Evolutionary conservation across 176 grass and related monocot genomes (phyloP).

Genomic region (Poa annua): DNA sequence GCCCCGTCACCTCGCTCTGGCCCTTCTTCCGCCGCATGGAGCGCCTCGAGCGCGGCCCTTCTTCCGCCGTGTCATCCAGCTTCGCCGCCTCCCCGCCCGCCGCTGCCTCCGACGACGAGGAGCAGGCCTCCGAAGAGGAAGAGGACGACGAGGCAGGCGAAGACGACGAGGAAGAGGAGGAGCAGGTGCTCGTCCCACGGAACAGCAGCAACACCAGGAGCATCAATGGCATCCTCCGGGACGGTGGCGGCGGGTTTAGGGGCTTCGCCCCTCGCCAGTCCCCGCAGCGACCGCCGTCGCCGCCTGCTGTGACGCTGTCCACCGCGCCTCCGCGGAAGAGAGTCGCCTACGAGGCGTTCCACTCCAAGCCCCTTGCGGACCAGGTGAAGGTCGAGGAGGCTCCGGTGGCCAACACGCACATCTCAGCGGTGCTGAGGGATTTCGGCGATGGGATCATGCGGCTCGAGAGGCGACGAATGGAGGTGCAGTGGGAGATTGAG

Average conservation of each 20-base stretch:
- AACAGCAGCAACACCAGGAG: conserved; percentile 67
- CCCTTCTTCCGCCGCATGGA: conserved; percentile 86
- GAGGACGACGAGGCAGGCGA: conserved; percentile 41
- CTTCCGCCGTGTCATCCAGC: conserved; percentile 13
- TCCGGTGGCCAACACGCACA: conserved; percentile 12
- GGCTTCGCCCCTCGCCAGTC: conserved; percentile 42
- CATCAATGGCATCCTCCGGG: conserved; percentile 77
- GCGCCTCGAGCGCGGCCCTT: conserved; percentile 75
- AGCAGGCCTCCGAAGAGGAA: conserved; percentile 40
- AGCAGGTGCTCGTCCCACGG: conserved; percentile 42
- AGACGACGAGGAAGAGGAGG: conserved; percentile 49
- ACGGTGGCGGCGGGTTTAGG: conserved; percentile 30
- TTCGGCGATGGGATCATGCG: conserved; percentile 66
- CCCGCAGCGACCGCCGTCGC: conserved; percentile 13
- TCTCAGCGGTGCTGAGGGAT: conserved; percentile 58
- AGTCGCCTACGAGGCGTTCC: conserved; percentile 51
- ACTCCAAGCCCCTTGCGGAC: conserved; percentile 37
- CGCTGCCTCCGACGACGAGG: conserved; percentile 46
- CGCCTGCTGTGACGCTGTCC: conserved; percentile 45
- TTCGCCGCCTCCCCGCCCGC: conserved; percentile 17
- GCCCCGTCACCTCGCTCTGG: conserved; percentile 78
- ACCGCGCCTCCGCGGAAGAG: conserved; percentile 56
- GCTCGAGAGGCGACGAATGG: conserved; percentile 83
- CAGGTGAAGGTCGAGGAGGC: conserved; percentile 53
- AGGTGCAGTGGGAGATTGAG: conserved; percentile 79